A percentile compares a stretch with the other conserved stretches of the same genome.
Evolutionary conservation across 169 alveolate genomes (phyloP).

Genomic region (Eimeria falciformis): DNA sequence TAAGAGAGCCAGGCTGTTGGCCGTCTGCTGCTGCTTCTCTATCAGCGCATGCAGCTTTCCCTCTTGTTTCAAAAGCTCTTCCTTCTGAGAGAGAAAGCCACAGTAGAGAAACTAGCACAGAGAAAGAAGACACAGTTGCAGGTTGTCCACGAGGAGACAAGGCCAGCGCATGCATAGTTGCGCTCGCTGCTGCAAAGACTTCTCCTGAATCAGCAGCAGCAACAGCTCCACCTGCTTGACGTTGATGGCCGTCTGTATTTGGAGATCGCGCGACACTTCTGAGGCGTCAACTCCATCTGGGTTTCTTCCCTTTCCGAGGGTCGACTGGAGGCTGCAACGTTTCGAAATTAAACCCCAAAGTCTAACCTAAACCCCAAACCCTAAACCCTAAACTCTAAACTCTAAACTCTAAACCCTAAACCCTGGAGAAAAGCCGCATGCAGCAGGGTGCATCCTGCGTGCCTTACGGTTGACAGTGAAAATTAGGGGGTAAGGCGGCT

Average conservation of each 20-base stretch:
- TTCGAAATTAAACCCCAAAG: too few species aligned
- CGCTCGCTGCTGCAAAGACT: neutral
- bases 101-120: neutral
- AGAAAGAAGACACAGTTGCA: neutral
- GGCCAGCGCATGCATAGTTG: too few species aligned
- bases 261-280: slow-evolving; percentile 10
- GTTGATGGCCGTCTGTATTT: slow-evolving; percentile 28
- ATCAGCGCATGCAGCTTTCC: neutral
- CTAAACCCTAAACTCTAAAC: too few species aligned
- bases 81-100: neutral
- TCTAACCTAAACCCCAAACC: too few species aligned
- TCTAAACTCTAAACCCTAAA: too few species aligned
- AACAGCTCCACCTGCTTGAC: slow-evolving; percentile 29
- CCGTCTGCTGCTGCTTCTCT: slow-evolving; percentile 33
- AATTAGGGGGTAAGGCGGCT: too few species aligned
- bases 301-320: slow-evolving; percentile 10
- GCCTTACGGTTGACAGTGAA: too few species aligned
- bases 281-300: neutral
- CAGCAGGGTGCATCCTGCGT: too few species aligned
- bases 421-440: too few species aligned
- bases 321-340: slow-evolving; percentile 20
- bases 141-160: too few species aligned
- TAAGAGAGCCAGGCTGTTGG: neutral
- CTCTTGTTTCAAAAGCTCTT: neutral
- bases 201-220: neutral